These are phyloP conservation scores for Hygrocybe coccinea DNA, from an alignment of 768 basidiomycete genomes.

Conservation along the genomic window DNA sequence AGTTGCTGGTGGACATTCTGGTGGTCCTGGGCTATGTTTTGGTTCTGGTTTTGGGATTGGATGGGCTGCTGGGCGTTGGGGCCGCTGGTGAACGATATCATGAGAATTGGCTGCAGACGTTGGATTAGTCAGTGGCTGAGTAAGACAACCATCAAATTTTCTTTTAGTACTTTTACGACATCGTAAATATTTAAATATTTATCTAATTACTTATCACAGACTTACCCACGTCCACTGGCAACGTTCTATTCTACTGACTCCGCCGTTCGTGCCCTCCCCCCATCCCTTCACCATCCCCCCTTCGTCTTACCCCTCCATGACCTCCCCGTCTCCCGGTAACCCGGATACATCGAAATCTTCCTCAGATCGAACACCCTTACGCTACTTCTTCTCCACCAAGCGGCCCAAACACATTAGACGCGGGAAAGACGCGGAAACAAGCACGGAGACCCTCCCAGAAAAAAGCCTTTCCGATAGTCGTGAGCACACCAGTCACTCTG, in stretches of 20 bases:
- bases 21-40: not conserved
- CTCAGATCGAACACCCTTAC: not conserved
- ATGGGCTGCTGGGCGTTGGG: slow-evolving; percentile 15
- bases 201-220: not conserved
- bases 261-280: not conserved
- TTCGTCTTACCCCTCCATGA: not conserved
- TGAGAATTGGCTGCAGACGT: not conserved
- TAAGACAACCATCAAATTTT: no score
- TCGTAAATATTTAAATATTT: no score
- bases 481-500: no score
- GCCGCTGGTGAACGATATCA: not conserved
- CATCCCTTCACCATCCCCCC: not conserved
- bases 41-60: slow-evolving; percentile 21
- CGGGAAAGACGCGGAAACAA: no score
- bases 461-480: no score
- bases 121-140: no score
- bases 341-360: not conserved
- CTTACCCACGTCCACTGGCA: not conserved
- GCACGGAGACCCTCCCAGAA: no score
- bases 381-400: not conserved
- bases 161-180: no score
- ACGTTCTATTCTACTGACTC: not conserved
- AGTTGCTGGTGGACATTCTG: not conserved
- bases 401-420: not conserved
- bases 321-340: not conserved